Conservation (phyloP, 1,284 basidiomycete species). For the Ganoderma boninense region DNA sequence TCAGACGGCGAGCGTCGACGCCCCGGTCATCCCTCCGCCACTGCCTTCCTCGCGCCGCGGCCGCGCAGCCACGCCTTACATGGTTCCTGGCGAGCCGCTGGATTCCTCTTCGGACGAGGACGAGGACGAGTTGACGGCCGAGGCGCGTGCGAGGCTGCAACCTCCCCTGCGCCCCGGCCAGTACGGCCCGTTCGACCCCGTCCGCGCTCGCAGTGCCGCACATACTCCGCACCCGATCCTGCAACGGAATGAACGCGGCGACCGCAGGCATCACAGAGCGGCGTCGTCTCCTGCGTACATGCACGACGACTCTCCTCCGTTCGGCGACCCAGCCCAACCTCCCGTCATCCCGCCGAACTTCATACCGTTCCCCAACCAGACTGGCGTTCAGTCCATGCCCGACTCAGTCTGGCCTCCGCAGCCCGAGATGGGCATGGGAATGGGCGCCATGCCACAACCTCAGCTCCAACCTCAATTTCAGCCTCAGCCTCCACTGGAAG, state of each 20-base stretch:
- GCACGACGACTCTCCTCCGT: constrained; percentile 14
- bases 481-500: background rate
- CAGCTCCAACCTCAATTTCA: background rate
- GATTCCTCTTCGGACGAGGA: constrained; percentile 16
- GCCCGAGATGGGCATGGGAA: background rate
- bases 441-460: constrained; percentile 4
- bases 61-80: constrained; percentile 23
- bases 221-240: constrained; percentile 24
- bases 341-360: constrained; percentile 22
- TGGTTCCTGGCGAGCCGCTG: background rate
- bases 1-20: constrained; percentile 19
- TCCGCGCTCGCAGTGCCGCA: constrained; percentile 7
- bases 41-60: constrained; percentile 18
- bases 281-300: constrained; percentile 24
- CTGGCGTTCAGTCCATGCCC: constrained; percentile 1
- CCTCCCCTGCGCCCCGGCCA: constrained; percentile 32
- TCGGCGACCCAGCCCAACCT: constrained; percentile 1
- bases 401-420: background rate
- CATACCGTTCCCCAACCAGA: constrained; percentile 4
- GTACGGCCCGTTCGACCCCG: constrained; percentile 33
- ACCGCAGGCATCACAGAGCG: constrained; percentile 17
- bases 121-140: constrained; percentile 23
- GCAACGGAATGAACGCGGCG: background rate
- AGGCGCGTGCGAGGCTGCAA: constrained; percentile 29
- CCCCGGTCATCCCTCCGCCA: constrained; percentile 27